Conservation (phyloP, 768 basidiomycete genomes). For the Russula griseocarnosa region DNA sequence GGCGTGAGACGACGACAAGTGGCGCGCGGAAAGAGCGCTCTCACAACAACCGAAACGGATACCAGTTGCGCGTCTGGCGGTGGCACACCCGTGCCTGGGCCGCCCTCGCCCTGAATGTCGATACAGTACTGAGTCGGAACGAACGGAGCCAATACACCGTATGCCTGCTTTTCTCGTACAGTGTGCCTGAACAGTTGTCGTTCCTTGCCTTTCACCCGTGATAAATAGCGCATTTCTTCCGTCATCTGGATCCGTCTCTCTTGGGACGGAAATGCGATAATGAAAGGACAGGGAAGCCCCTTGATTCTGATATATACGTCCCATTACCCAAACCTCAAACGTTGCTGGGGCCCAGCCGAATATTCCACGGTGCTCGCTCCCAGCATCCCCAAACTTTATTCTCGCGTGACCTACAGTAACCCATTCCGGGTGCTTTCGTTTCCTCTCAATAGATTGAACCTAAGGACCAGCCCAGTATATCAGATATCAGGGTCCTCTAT, state of each 20-base stretch:
- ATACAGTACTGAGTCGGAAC: conserved; percentile 1
- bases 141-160: background rate
- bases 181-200: conserved; percentile 10
- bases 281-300: background rate
- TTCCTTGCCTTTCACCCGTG: background rate
- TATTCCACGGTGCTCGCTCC: conserved; percentile 9
- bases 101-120: conserved; percentile 77
- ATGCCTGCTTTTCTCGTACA: background rate
- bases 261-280: background rate
- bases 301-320: conserved; percentile 6
- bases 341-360: conserved; percentile 14
- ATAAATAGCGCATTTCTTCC: background rate
- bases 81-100: conserved; percentile 49
- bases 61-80: conserved; percentile 58
- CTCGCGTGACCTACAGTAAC: conserved; percentile 10
- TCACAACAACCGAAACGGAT: background rate
- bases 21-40: background rate
- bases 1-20: background rate
- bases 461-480: background rate
- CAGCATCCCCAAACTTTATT: conserved; percentile 14
- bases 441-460: background rate
- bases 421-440: conserved; percentile 1
- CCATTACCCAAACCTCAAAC: conserved; percentile 8
- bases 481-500: background rate
- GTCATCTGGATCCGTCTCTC: background rate